Evolutionary conservation across 306 rosid species (phyloP), one percentile per base, ranked within the genome.

Genomic region (Hippophae rhamnoides): DNA sequence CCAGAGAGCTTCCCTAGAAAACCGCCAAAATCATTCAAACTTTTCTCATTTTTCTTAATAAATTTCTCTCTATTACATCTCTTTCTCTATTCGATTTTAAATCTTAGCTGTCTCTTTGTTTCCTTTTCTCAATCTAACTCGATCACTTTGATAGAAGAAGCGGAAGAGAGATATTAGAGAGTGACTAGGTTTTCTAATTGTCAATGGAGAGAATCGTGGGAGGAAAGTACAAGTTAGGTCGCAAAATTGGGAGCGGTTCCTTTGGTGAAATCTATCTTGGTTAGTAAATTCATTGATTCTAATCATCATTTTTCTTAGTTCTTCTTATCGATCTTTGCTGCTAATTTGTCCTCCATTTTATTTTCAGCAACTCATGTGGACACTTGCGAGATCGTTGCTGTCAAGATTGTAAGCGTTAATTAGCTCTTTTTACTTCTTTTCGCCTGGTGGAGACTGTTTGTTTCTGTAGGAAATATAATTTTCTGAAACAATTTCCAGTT

Each of bases 231-330:
- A 90, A 82, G 80, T 85, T 87, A 41, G 96, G 98, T 61, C 92
- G 96, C 63, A 90, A 90, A 89, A 90, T 90, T 87, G 98, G 98
- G 50, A 87, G 98, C 74, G 98, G 96, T 71, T 90, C 98, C 61
- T 90, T 90, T 69, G 98, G 98, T 5, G 96, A 90, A 83, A 90
- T 90, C 65, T 90, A 72, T 54, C 94, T 90, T 41, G 98, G 98
- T 90, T 44, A 57, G 71, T 57, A 40, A 41, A 12, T 47, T 56
- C 50, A 50, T 38, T 41, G 12, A 43, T 42, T 52, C 54, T 40
- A 13, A 47, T 43, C 4, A 62, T 13, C 6, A 13, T 67, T 46
- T 59, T 26, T 52, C 9, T 25, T 31, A 41, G 18, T n/a, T 6
- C 48, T 31, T 58, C 53, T 46, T 43, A 3, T 48, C 26, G 62